These are phyloP conservation scores for Heliamphora pulchella DNA, from an alignment of 179 eudicot genomes.

Conservation along the genomic window DNA sequence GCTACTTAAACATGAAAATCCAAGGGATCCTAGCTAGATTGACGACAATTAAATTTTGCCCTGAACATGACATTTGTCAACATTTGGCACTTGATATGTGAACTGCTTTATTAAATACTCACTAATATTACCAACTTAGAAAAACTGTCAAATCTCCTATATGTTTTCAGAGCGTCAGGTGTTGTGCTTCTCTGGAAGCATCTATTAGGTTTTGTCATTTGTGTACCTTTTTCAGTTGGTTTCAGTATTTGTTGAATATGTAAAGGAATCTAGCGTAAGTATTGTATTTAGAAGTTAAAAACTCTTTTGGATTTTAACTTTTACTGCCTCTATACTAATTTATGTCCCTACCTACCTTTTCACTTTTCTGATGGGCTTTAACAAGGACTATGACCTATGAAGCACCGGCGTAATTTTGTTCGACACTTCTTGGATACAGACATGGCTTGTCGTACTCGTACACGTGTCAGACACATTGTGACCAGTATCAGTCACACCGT, in stretches of 20 bases:
- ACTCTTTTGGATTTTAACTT: neutral
- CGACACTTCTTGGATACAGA: no score
- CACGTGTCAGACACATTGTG: no score
- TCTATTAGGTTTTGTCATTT: neutral
- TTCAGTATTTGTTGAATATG: neutral
- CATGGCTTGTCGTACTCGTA: no score
- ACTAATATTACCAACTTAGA: neutral
- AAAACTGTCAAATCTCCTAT: neutral
- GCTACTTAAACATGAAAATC: neutral
- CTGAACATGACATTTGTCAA: neutral
- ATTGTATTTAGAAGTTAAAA: neutral
- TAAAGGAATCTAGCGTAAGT: neutral
- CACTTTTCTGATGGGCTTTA: no score
- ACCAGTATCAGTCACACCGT: no score
- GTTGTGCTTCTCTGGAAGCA: constrained; percentile 1
- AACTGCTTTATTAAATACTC: neutral
- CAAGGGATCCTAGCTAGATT: neutral
- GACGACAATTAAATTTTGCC: neutral
- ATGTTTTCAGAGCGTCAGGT: neutral
- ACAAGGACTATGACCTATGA: no score
- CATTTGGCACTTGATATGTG: neutral
- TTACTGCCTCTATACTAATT: neutral
- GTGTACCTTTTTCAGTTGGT: neutral
- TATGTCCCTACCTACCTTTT: no score
- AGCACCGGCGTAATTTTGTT: no score